Evolutionary conservation across 345 rosid species (phyloP).

Genomic region (Rhodomyrtus tomentosa): DNA sequence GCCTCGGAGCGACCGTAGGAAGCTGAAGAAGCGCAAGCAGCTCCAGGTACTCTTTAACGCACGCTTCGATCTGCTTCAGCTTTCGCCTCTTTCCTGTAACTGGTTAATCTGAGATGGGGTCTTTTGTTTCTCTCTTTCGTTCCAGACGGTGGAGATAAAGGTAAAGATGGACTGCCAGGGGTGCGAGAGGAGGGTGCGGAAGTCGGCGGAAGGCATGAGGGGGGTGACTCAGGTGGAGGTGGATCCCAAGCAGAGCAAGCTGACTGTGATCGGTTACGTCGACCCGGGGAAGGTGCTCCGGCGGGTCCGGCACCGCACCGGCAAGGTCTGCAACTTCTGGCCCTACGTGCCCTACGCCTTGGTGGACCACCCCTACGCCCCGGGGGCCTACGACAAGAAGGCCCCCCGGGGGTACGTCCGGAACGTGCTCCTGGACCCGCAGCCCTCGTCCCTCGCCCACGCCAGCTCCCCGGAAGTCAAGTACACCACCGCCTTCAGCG

Average conservation of each 20-base stretch:
- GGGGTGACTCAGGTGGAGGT: conserved; percentile 45
- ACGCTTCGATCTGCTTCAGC: neutral
- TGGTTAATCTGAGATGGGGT: neutral
- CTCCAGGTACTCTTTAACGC: neutral
- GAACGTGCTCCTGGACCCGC: conserved; percentile 32
- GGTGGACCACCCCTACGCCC: conserved; percentile 44
- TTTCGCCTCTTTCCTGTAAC: neutral
- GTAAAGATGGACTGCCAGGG: conserved; percentile 62
- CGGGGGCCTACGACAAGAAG: conserved; percentile 42
- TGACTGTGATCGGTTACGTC: conserved; percentile 57
- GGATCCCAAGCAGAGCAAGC: conserved; percentile 38
- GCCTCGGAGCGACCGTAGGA: neutral
- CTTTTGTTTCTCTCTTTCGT: neutral
- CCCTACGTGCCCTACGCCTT: conserved; percentile 42
- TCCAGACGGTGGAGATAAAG: conserved; percentile 61
- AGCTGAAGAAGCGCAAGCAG: conserved; percentile 5
- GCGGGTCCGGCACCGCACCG: conserved; percentile 50
- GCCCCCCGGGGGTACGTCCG: conserved; percentile 53
- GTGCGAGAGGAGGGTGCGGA: conserved; percentile 50
- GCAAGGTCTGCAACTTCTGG: conserved; percentile 50
- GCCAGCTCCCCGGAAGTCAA: conserved; percentile 50
- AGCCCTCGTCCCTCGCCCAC: conserved; percentile 34
- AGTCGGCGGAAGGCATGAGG: conserved; percentile 46
- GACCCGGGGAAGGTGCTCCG: conserved; percentile 43
- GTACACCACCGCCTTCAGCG: conserved; percentile 55